Conservation (phyloP, 2,329 filamentous ascomycete genomes). For the Diaporthe citri region DNA sequence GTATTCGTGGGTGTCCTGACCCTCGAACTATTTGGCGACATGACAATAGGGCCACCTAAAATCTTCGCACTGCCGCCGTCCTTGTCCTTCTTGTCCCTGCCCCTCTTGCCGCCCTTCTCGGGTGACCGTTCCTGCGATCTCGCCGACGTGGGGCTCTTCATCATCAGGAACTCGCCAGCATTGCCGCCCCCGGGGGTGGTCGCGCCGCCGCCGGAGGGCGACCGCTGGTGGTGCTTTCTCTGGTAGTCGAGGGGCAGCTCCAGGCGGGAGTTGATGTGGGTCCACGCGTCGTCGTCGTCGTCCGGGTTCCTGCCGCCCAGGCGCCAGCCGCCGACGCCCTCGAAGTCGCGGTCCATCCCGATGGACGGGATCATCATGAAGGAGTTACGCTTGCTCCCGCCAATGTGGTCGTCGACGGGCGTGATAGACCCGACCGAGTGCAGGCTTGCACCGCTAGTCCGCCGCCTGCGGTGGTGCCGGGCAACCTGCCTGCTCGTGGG, state of each 20-base stretch:
- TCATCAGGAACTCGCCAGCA: constrained; percentile 57
- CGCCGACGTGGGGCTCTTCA: constrained; percentile 52
- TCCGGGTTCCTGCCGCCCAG: constrained; percentile 58
- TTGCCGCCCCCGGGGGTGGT: constrained; percentile 55
- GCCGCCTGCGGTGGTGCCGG: constrained; percentile 41
- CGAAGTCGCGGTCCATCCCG: constrained; percentile 68
- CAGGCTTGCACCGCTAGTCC: constrained; percentile 47
- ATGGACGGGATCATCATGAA: constrained; percentile 57
- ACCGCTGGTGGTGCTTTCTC: constrained; percentile 57
- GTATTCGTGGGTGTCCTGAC: constrained; percentile 60
- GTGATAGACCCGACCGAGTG: constrained; percentile 48
- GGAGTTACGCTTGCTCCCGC: constrained; percentile 41
- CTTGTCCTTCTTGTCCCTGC: constrained; percentile 41
- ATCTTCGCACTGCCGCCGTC: constrained; percentile 38
- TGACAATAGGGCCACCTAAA: constrained; percentile 42
- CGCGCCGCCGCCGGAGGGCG: constrained; percentile 54
- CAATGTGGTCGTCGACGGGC: constrained; percentile 49
- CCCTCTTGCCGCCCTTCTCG: constrained; percentile 45
- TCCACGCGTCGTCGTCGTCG: constrained; percentile 61
- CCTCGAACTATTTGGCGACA: constrained; percentile 62
- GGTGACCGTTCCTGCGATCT: constrained; percentile 47
- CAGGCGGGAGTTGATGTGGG: constrained; percentile 64
- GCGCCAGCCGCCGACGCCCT: constrained; percentile 71
- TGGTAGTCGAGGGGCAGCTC: constrained; percentile 60
- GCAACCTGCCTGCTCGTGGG: constrained; percentile 32